Conservation (phyloP, 331 rosid genomes). For the Cydonia oblonga region DNA sequence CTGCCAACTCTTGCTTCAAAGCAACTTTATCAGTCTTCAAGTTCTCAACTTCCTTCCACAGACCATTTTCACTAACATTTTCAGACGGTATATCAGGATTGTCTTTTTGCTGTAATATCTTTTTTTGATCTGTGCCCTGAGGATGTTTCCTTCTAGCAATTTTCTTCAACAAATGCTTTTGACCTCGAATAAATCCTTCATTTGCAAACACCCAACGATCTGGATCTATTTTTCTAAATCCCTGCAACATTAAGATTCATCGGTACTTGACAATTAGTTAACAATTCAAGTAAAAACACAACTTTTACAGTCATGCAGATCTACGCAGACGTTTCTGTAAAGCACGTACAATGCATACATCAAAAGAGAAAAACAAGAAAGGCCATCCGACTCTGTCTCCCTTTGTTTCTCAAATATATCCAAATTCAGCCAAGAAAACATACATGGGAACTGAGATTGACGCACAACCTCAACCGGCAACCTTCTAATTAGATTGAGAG, state of each 20-base stretch:
- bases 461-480: neutral
- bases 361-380: neutral
- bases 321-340: neutral
- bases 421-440: neutral
- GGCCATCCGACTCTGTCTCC: neutral
- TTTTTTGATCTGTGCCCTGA: constrained; percentile 42
- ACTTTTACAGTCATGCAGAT: neutral
- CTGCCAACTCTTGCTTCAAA: constrained; percentile 66
- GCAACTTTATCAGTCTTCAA: constrained; percentile 59
- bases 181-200: constrained; percentile 63
- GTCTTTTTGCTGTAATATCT: constrained; percentile 23
- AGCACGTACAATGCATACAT: neutral
- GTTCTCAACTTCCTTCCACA: constrained; percentile 77
- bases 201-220: constrained; percentile 85
- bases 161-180: constrained; percentile 62
- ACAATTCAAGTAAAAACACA: neutral
- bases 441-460: neutral
- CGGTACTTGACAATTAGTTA: neutral
- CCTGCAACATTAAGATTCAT: constrained; percentile 39
- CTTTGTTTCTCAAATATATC: neutral
- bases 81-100: constrained; percentile 23
- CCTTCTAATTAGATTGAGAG: too few relatives aligned
- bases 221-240: constrained; percentile 74
- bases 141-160: constrained; percentile 63
- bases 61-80: constrained; percentile 17